These are phyloP conservation scores for Acaromyces ingoldii DNA, from an alignment of 1,284 basidiomycete species.

Conservation along the genomic window DNA sequence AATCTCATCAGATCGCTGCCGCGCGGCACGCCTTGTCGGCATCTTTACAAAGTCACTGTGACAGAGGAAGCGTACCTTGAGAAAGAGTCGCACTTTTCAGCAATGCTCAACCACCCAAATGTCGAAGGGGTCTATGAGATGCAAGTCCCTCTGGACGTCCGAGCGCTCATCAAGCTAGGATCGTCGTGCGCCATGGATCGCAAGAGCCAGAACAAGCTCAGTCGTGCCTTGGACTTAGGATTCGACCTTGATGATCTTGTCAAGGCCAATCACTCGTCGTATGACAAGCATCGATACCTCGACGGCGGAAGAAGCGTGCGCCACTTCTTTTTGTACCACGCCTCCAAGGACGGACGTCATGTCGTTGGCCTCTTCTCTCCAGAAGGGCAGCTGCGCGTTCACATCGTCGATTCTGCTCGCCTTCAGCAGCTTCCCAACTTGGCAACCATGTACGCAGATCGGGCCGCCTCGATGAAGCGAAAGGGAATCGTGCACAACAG, in stretches of 20 bases:
- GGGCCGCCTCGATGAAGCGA: slow-evolving; percentile 52
- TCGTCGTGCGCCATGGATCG: slow-evolving; percentile 71
- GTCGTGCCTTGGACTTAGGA: slow-evolving; percentile 74
- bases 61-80: slow-evolving; percentile 77
- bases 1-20: slow-evolving; percentile 76
- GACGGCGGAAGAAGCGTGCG: slow-evolving; percentile 68
- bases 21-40: slow-evolving; percentile 67
- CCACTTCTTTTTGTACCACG: slow-evolving; percentile 88
- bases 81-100: slow-evolving; percentile 83
- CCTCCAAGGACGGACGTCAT: slow-evolving; percentile 71
- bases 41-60: slow-evolving; percentile 79
- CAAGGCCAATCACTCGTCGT: slow-evolving; percentile 57
- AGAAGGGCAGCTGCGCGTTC: slow-evolving; percentile 59
- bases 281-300: slow-evolving; percentile 64
- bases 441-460: slow-evolving; percentile 67
- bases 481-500: slow-evolving; percentile 29
- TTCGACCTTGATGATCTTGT: slow-evolving; percentile 82
- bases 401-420: slow-evolving; percentile 83
- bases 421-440: slow-evolving; percentile 77
- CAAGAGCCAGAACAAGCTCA: slow-evolving; percentile 65
- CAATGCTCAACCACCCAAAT: slow-evolving; percentile 86
- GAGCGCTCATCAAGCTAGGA: slow-evolving; percentile 78
- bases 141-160: slow-evolving; percentile 79
- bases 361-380: slow-evolving; percentile 85
- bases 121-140: slow-evolving; percentile 93